Base-by-base conservation (phyloP, 805 yeast species). In the Metschnikowia arizonensis region DNA sequence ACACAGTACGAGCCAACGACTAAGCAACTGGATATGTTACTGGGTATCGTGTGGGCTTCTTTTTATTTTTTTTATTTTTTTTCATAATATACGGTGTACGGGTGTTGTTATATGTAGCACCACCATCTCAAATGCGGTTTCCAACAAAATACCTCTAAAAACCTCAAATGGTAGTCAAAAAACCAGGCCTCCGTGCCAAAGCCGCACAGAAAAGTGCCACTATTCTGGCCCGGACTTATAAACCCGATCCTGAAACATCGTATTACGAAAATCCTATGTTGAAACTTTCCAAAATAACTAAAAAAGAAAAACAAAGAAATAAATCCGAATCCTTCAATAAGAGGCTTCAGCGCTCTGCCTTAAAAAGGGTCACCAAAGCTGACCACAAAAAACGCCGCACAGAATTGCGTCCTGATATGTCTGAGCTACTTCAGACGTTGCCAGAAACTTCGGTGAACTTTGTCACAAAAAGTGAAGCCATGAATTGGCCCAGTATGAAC, bases 341-440 rank as follows among this genome's bases (percentile, higher is more conserved):
- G 29, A 57, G 57, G 23, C 46, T 66, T 39, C 51, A 60, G 40
- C 50, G 50, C 26, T 61, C 64, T 40, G 59, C 55, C 17, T 56
- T 71, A 56, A 56, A 70, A 14, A 77, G 78, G 18, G 72, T 85
- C 34, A 81, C 88, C 17, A 85, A 85, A 59, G 81, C 88, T 5
- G 69, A 88, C 0, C 50, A 75, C 3, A 74, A 88, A 58, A 74
- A 88, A 52, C 82, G 82, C 55, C 70, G 77, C 52, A 77, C 74
- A 54, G 69, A 73, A 40, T 66, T 86, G 48, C 78, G 77, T 54
- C 88, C 90, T 4, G 76, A 81, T 55, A 74, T 85, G 78, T 70
- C 74, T 43, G 93, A 85, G 52, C 63, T 85, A 36, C 65, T 81
- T 44, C 68, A 68, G 24, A 79, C 77, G 14, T 66, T 85, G 42